Evolutionary conservation across 2,329 filamentous ascomycete genomes (phyloP).

Genomic region (Cercospora canescens): DNA sequence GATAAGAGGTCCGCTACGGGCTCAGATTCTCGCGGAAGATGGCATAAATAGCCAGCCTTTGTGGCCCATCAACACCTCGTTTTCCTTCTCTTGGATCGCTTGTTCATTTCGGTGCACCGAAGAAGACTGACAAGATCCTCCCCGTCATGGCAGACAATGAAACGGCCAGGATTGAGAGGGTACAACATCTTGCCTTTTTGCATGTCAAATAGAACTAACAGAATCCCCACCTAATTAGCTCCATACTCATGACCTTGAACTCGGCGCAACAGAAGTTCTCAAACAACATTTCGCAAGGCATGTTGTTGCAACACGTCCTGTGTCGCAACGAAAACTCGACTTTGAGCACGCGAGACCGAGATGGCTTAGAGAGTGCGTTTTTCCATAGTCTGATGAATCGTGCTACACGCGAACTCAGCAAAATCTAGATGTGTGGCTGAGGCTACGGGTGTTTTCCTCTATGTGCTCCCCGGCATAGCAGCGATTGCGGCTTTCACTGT

Average conservation of each 20-base stretch:
- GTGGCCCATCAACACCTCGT: too few species aligned
- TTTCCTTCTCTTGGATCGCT: too few species aligned
- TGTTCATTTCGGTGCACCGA: too few species aligned
- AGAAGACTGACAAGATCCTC: too few species aligned
- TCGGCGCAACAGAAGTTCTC: slow-evolving; percentile 56
- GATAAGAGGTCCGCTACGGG: not conserved
- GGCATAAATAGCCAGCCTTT: too few species aligned
- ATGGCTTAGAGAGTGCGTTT: slow-evolving; percentile 51
- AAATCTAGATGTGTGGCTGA: slow-evolving; percentile 48
- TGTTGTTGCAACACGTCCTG: slow-evolving; percentile 52
- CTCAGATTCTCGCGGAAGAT: too few species aligned
- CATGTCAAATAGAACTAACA: not conserved
- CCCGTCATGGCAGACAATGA: not conserved
- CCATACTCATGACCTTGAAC: slow-evolving; percentile 44
- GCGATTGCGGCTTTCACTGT: slow-evolving; percentile 54
- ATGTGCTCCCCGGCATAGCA: slow-evolving; percentile 52
- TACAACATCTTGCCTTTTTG: not conserved
- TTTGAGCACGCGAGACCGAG: slow-evolving; percentile 56
- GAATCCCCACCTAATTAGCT: slow-evolving; percentile 15
- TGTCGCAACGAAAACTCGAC: slow-evolving; percentile 56
- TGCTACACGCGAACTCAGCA: not conserved
- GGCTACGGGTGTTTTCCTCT: slow-evolving; percentile 57
- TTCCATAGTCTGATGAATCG: not conserved
- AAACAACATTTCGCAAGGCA: slow-evolving; percentile 52
- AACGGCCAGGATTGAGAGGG: not conserved